Evolutionary conservation across 805 yeast genomes (phyloP).

Genomic region (Wickerhamomyces xylosicus): DNA sequence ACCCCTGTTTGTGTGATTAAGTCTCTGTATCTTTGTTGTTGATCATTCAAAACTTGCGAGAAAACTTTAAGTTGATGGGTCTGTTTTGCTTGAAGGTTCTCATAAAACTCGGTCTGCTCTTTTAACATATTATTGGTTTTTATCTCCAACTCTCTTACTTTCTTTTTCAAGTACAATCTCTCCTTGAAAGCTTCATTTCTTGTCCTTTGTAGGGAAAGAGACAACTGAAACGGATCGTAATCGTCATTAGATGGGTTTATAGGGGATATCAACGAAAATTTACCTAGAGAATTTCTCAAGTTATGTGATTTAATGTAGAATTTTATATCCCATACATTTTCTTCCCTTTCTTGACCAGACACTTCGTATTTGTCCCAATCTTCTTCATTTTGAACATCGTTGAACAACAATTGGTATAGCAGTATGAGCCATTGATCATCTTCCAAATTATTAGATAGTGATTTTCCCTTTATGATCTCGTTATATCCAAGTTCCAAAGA

Average conservation of each 20-base stretch:
- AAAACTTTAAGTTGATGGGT: constrained; percentile 10
- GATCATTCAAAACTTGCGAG: constrained; percentile 13
- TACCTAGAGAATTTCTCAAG: neutral
- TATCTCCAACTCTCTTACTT: neutral
- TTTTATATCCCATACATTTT: constrained; percentile 1
- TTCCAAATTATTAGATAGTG: constrained; percentile 2
- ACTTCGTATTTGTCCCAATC: neutral
- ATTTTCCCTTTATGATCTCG: neutral
- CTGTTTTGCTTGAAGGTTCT: constrained; percentile 5
- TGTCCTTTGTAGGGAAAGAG: constrained; percentile 4
- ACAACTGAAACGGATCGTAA: constrained; percentile 15
- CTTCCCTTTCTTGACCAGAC: neutral
- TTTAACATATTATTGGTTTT: constrained; percentile 1
- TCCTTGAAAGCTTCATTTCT: constrained; percentile 1
- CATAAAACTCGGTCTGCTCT: constrained; percentile 7
- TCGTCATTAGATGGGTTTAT: constrained; percentile 5
- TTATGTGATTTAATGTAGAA: neutral
- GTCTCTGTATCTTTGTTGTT: constrained; percentile 10
- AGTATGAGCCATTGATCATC: constrained; percentile 7
- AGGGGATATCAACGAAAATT: neutral
- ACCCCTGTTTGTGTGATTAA: constrained; percentile 1
- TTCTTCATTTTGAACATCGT: constrained; percentile 1
- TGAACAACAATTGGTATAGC: constrained; percentile 6
- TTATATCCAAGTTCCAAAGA: neutral
- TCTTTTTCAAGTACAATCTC: neutral